Conservation (phyloP, 1,284 basidiomycete species). For the Moesziomyces sp. region DNA sequence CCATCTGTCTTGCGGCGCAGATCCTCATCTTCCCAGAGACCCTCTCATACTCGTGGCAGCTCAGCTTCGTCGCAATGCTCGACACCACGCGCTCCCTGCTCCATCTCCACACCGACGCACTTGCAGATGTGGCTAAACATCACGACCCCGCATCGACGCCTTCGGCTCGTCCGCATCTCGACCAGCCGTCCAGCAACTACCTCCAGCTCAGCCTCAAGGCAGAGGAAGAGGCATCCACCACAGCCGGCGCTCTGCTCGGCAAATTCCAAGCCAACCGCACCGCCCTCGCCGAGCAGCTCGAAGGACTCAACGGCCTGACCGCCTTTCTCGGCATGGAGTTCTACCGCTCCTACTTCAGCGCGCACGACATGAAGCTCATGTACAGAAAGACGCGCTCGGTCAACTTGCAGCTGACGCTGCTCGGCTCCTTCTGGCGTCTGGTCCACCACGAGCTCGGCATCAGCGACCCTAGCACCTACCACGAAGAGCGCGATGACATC, state of each 20-base stretch:
- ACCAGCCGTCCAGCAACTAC: conserved; percentile 12
- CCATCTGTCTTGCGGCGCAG: conserved; percentile 64
- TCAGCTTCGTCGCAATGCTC: conserved; percentile 59
- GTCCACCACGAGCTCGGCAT: conserved; percentile 26
- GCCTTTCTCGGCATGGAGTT: conserved; percentile 68
- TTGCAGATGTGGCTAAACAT: conserved; percentile 16
- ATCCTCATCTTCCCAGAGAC: conserved; percentile 80
- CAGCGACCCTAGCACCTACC: conserved; percentile 17
- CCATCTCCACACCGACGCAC: conserved; percentile 20
- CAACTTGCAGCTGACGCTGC: conserved; percentile 30
- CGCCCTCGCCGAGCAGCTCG: conserved; percentile 23
- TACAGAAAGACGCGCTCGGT: conserved; percentile 28
- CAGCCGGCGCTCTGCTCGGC: conserved; percentile 12
- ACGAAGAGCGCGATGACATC: conserved; percentile 18
- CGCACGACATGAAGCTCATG: conserved; percentile 66
- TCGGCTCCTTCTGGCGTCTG: conserved; percentile 43
- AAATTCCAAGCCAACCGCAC: conserved; percentile 19
- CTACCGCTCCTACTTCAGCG: conserved; percentile 68
- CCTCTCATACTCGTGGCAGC: conserved; percentile 73
- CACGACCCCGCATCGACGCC: conserved; percentile 3
- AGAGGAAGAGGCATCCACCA: conserved; percentile 26
- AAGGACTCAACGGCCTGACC: conserved; percentile 23
- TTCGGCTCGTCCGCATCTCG: not conserved
- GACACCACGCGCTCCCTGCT: conserved; percentile 18
- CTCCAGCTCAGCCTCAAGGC: conserved; percentile 20